These are phyloP conservation scores for Saccharata proteae DNA, from an alignment of 2,329 filamentous ascomycete genomes.

Conservation along the genomic window DNA sequence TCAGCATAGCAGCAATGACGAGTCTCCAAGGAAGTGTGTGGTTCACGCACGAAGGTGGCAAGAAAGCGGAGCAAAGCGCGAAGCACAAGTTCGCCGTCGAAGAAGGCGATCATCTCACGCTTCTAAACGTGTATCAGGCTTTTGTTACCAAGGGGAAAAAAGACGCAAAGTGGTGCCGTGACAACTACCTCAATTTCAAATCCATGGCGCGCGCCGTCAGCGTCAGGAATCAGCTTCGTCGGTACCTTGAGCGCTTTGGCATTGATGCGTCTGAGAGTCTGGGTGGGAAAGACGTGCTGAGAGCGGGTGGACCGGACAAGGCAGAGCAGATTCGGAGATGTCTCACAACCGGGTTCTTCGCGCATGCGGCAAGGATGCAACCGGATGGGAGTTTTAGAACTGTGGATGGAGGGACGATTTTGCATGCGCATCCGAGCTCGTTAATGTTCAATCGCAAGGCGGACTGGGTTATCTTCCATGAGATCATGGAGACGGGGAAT, in stretches of 20 bases:
- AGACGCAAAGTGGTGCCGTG: slow-evolving; percentile 74
- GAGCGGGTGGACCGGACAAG: slow-evolving; percentile 35
- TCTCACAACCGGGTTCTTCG: slow-evolving; percentile 82
- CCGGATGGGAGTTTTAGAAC: slow-evolving; percentile 81
- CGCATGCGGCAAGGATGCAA: slow-evolving; percentile 88
- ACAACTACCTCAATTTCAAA: slow-evolving; percentile 80
- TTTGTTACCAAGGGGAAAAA: slow-evolving; percentile 77
- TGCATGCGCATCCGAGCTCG: slow-evolving; percentile 84
- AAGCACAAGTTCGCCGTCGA: slow-evolving; percentile 77
- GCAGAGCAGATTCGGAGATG: slow-evolving; percentile 72
- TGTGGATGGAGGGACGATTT: slow-evolving; percentile 62
- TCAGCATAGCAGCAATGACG: slow-evolving; percentile 90
- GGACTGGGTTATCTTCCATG: slow-evolving; percentile 93
- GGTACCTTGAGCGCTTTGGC: slow-evolving; percentile 77
- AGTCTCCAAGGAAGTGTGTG: slow-evolving; percentile 73
- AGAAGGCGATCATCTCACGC: slow-evolving; percentile 85
- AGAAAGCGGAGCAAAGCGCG: slow-evolving; percentile 60
- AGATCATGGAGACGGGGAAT: slow-evolving; percentile 75
- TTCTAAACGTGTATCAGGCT: slow-evolving; percentile 85
- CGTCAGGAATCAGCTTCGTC: slow-evolving; percentile 73
- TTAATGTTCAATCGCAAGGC: slow-evolving; percentile 94
- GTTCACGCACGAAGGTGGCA: slow-evolving; percentile 67
- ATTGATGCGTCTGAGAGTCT: slow-evolving; percentile 55
- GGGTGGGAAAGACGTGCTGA: slow-evolving; percentile 22
- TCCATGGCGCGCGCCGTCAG: slow-evolving; percentile 70